Conservation (phyloP, 305 asterid genomes). For the Rubia tinctorum region DNA sequence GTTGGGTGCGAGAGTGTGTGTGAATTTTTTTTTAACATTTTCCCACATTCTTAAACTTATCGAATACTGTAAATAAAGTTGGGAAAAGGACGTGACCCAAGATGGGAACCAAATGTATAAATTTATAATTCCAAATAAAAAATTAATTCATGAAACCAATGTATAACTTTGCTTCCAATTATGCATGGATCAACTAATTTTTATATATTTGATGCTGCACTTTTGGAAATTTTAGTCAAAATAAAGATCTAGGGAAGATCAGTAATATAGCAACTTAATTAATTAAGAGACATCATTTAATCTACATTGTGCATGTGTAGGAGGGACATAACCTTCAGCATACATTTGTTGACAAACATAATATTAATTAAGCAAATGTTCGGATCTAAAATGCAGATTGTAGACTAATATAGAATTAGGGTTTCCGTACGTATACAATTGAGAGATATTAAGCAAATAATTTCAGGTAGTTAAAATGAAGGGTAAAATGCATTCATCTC, state of each 20-base stretch:
- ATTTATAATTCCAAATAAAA: neutral
- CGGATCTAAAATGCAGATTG: neutral
- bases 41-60: constrained; percentile 12
- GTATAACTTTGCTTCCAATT: neutral
- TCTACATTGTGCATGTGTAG: neutral
- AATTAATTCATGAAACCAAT: neutral
- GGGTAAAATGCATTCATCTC: no score
- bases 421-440: neutral
- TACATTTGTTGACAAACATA: neutral
- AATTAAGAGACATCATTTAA: neutral
- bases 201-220: neutral
- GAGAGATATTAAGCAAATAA: neutral
- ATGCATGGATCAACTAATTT: neutral
- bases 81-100: constrained; percentile 7
- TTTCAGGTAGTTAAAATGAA: no score
- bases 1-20: neutral
- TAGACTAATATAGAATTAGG: neutral
- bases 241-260: neutral
- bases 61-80: neutral
- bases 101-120: constrained; percentile 12
- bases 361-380: neutral
- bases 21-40: neutral
- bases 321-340: neutral
- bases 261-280: neutral
- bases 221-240: neutral